These are phyloP conservation scores for Strobilomyces confusus DNA, from an alignment of 768 basidiomycete species.

Conservation along the genomic window DNA sequence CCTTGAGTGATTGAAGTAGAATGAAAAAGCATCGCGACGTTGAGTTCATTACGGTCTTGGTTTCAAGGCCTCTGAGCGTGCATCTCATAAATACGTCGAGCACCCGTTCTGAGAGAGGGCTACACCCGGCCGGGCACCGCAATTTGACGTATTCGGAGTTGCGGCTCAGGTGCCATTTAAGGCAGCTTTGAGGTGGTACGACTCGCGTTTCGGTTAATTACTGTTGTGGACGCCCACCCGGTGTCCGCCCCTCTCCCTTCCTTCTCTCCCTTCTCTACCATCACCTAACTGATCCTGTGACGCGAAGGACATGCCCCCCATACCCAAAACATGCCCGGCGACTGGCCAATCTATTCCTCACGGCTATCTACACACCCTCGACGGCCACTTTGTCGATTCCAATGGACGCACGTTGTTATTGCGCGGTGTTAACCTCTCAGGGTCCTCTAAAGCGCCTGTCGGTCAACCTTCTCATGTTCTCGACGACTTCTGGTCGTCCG, in stretches of 20 bases:
- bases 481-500: conserved; percentile 79
- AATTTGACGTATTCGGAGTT: background rate
- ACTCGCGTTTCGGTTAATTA: background rate
- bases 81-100: conserved; percentile 1
- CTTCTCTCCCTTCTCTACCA: background rate
- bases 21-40: background rate
- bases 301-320: conserved; percentile 19
- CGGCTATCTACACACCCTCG: conserved; percentile 58
- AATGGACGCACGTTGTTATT: conserved; percentile 74
- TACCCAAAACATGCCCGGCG: conserved; percentile 16
- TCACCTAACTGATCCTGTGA: background rate
- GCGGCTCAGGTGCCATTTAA: conserved; percentile 1
- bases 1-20: background rate
- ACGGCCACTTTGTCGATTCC: conserved; percentile 69
- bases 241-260: background rate
- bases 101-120: background rate
- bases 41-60: background rate
- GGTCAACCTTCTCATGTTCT: conserved; percentile 63
- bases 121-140: background rate
- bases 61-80: background rate
- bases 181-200: conserved; percentile 21
- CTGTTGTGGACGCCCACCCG: background rate
- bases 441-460: conserved; percentile 80
- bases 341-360: conserved; percentile 13
- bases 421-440: conserved; percentile 93